Evolutionary conservation across 176 grass and related monocot genomes (phyloP).

Genomic region (Puccinellia tenuiflora): DNA sequence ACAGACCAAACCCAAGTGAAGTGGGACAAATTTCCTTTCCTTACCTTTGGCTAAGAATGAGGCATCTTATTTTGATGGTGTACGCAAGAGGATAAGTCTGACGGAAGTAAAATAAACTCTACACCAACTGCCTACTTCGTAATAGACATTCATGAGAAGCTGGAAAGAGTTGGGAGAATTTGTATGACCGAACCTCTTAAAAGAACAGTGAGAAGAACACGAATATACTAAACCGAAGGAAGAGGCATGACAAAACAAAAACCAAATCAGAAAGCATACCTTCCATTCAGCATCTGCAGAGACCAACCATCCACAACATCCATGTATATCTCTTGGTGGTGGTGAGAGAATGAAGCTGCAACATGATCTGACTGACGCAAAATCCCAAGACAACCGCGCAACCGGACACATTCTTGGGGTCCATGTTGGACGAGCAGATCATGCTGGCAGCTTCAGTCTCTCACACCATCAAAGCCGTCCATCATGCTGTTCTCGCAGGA

Average conservation of each 20-base stretch:
- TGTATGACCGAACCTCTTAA: background rate
- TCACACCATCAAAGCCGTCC: constrained; percentile 37
- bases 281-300: background rate
- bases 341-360: constrained; percentile 76
- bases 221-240: background rate
- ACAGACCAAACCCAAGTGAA: background rate
- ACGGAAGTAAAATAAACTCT: background rate
- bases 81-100: background rate
- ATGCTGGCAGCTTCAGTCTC: constrained; percentile 88
- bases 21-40: background rate
- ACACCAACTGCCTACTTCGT: background rate
- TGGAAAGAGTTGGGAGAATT: background rate
- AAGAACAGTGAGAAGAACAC: background rate
- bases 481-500: background rate
- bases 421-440: constrained; percentile 32
- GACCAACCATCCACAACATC: background rate
- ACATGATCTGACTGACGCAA: constrained; percentile 49
- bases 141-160: background rate
- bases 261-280: background rate
- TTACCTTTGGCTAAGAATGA: background rate
- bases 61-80: background rate
- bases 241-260: background rate
- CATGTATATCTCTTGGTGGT: constrained; percentile 43
- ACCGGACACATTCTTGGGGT: too few species aligned
- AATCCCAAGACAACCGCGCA: background rate